Percentiles rank a stretch among this genome's conserved stretches.
Conservation (phyloP, 345 rosid species). For the Populus euphratica region DNA sequence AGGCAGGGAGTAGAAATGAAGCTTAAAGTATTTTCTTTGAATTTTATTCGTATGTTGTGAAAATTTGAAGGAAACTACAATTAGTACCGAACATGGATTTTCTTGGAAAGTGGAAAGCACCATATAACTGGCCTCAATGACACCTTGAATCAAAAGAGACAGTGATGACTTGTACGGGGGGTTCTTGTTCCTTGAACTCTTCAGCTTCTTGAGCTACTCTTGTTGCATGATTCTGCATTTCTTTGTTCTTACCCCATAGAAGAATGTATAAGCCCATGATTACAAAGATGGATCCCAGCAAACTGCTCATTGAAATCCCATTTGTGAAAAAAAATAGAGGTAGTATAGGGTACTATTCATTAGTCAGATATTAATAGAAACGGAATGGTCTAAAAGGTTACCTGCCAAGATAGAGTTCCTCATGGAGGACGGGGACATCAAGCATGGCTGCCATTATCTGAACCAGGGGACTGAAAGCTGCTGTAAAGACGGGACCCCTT, state of each 20-base stretch:
- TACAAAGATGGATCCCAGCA: conserved; percentile 61
- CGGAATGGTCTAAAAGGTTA: neutral
- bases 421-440: conserved; percentile 64
- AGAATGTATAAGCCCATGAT: conserved; percentile 64
- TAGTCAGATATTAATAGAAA: neutral
- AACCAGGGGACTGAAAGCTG: conserved; percentile 65
- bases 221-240: conserved; percentile 30
- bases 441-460: conserved; percentile 66
- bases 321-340: neutral
- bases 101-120: neutral
- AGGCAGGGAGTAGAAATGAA: neutral
- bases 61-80: neutral
- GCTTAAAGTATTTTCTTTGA: neutral
- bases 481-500: conserved; percentile 74
- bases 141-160: conserved; percentile 24
- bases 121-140: conserved; percentile 3
- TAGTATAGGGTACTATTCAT: too few relatives aligned
- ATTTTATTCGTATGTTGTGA: neutral
- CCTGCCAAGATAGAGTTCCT: conserved; percentile 71
- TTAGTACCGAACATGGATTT: neutral
- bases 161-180: conserved; percentile 24
- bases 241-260: conserved; percentile 77
- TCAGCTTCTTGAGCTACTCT: conserved; percentile 40
- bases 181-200: conserved; percentile 29
- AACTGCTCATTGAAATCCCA: conserved; percentile 31